Evolutionary conservation across 805 yeast species (phyloP), one percentile per base, ranked within the genome.

Genomic region (Hanseniaspora meyeri): DNA sequence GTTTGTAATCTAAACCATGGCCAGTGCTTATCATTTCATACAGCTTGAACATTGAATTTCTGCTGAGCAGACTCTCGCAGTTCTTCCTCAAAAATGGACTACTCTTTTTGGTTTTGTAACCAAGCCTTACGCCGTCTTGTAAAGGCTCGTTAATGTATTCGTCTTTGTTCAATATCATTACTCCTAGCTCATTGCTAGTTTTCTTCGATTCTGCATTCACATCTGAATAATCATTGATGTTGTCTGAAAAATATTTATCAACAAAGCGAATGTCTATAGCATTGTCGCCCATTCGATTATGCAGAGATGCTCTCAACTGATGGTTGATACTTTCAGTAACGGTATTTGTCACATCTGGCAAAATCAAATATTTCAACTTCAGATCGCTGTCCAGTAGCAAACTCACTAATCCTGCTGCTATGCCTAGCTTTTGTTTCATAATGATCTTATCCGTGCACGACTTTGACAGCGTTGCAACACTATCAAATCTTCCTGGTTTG

Each of bases 401-500:
- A 72, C 72, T 70, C 2, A 77, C 75, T 8, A 77, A 51, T 4
- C 78, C 64, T 61, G 77, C 82, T 43, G 78, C 65, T 2, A 83
- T 50, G 0, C 88, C 84, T 0, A 73, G 71, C 38, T 71, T 68
- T 65, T 87, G 96, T 58, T 76, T 75, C 50, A 83, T 53, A 45
- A 86, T 75, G 29, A 91, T 66, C 63, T 91, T 91, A 66, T 91
- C 97, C 0, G 95, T 81, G 66, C 97, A 91, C 0, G 96, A 87
- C 66, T 89, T 91, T 34, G 95, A 85, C 50, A 77, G 67, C 0
- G 95, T 78, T 4, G 80, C 60, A 1, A 77, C 76, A 2, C 96
- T 84, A 65, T 93, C 97, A 32, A 74, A 66, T 51, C 97, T 68
- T 1, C 98, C 98, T 0, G 97, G 98, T 64, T 93, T 91, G 0